Conservation (phyloP, 805 yeast species). For the Wickerhamia fluorescens region DNA sequence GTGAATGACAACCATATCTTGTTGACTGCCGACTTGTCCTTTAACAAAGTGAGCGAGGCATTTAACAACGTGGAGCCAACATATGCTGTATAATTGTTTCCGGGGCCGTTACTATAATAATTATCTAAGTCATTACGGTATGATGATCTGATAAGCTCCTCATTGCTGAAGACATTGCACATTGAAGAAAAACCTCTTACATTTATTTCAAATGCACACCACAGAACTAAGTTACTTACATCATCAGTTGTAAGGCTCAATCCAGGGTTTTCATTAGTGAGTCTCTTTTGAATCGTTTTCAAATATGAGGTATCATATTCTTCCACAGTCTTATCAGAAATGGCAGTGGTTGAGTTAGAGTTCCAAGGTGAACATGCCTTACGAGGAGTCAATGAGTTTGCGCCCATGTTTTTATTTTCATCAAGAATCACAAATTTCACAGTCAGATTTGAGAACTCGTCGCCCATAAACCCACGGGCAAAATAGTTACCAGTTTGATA, state of each 20-base stretch:
- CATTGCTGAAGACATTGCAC: conserved; percentile 61
- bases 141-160: conserved; percentile 57
- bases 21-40: conserved; percentile 33
- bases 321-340: conserved; percentile 6
- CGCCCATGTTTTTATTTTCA: conserved; percentile 31
- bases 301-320: conserved; percentile 39
- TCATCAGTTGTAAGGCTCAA: conserved; percentile 46
- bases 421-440: conserved; percentile 35
- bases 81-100: conserved; percentile 48
- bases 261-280: conserved; percentile 50
- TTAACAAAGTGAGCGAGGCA: conserved; percentile 43
- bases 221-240: conserved; percentile 43
- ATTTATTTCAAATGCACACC: conserved; percentile 73
- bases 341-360: conserved; percentile 5
- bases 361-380: conserved; percentile 14
- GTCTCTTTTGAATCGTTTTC: conserved; percentile 47
- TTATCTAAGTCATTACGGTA: conserved; percentile 53
- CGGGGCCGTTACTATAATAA: conserved; percentile 60
- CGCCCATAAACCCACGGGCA: conserved; percentile 53
- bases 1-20: conserved; percentile 64
- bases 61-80: conserved; percentile 53
- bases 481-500: conserved; percentile 48
- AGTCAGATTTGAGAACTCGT: conserved; percentile 25
- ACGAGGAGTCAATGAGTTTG: conserved; percentile 25
- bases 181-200: conserved; percentile 60